Evolutionary conservation across 2,329 filamentous ascomycete species (phyloP), one percentile per base, ranked within the genome.

Genomic region (Ophiostoma triangulosporum): DNA sequence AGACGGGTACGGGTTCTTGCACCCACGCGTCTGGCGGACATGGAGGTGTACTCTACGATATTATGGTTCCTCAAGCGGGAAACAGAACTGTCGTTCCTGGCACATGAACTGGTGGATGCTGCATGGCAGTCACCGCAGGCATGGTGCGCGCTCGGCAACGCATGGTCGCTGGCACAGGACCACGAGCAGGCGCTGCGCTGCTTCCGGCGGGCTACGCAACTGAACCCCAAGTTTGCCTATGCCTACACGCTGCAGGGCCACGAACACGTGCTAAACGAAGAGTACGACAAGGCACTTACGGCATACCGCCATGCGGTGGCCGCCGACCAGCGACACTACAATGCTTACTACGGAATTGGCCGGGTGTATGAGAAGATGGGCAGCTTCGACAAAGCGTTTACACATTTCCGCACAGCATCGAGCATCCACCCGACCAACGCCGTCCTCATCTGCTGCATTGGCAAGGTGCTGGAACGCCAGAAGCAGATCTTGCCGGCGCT

Each of bases 21-120:
- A 12, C 91, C 91, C 1, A 86, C 87, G 1, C 81, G 88, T 4
- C 75, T 94, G 45, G 86, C 95, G 64, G 90, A 96, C 63, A 96
- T 97, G 90, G 93, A 98, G 65, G 83, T 97, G 33, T 98, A 95
- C 69, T 97, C 91, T 14, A 98, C 93, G 0, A 84, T 95, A n/a
- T 76, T 98, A n/a, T 98, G 94, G 93, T 90, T 96, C 66, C 72
- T 96, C 57, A 95, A 95, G 68, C 84, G 86, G 58, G 91, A 96
- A 64, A 86, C 89, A 0, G 88, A 96, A 57, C 75, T 98, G 22
- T 90, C 91, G 0, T 95, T 93, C 68, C 75, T 98, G 27, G 88
- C 91, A 0, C 91, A 97, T 63, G 88, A 94, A 62, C 75, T 97
- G 38, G 78, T 95, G 51, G 91, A 96, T 59, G 74, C 86, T 15